Evolutionary conservation across 2,329 filamentous ascomycete genomes (phyloP).

Genomic region (Beauveria australis): DNA sequence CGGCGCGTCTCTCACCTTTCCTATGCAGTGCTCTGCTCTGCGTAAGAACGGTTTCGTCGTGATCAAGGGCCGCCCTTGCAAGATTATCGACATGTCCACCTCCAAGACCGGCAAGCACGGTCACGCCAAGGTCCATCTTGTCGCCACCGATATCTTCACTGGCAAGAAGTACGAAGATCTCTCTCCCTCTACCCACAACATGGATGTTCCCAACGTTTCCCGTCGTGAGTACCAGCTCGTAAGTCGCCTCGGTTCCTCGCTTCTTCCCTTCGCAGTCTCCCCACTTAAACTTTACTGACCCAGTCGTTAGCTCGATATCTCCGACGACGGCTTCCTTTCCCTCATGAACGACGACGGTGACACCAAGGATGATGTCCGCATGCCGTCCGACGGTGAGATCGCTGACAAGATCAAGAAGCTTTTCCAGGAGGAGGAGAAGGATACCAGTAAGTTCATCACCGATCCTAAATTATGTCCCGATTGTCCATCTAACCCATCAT

Average conservation of each 20-base stretch:
- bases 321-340: constrained; percentile 89
- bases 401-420: constrained; percentile 79
- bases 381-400: constrained; percentile 74
- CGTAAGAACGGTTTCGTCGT: constrained; percentile 98
- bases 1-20: constrained; percentile 88
- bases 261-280: neutral
- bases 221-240: constrained; percentile 92
- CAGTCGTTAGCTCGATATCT: constrained; percentile 67
- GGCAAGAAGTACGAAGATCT: constrained; percentile 99
- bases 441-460: constrained; percentile 65
- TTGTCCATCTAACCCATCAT: constrained; percentile 16
- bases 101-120: constrained; percentile 99
- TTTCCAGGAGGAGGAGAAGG: constrained; percentile 78
- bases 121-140: constrained; percentile 99
- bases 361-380: constrained; percentile 90
- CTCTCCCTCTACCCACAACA: constrained; percentile 94
- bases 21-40: constrained; percentile 99
- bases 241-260: constrained; percentile 31
- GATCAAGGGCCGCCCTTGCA: constrained; percentile 98
- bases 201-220: constrained; percentile 91
- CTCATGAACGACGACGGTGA: constrained; percentile 82
- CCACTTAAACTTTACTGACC: neutral
- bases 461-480: constrained; percentile 10
- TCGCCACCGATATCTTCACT: constrained; percentile 98
- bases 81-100: constrained; percentile 99